Evolutionary conservation across 2,329 filamentous ascomycete species (phyloP).

Genomic region (Tothia fuscella): DNA sequence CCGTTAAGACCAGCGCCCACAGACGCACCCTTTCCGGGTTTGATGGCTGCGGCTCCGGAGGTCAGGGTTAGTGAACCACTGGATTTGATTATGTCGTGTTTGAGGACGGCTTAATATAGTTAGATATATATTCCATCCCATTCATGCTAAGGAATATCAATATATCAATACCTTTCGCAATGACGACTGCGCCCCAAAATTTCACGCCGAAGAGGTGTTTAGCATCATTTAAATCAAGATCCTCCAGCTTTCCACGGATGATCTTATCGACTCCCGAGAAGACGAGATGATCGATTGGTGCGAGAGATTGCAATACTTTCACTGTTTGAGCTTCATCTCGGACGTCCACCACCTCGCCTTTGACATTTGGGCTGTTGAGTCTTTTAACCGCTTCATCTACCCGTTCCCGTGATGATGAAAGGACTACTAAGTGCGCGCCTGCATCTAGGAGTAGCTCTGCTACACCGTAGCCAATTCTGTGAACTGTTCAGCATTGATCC

Average conservation of each 20-base stretch:
- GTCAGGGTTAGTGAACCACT: constrained; percentile 29
- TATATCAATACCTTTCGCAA: constrained; percentile 24
- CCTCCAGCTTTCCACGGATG: constrained; percentile 25
- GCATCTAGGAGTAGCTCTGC: constrained; percentile 25
- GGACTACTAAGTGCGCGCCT: constrained; percentile 24
- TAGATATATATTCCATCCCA: not conserved
- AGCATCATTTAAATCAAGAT: constrained; percentile 23
- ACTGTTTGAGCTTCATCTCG: constrained; percentile 25
- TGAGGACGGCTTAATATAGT: constrained; percentile 19
- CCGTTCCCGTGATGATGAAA: constrained; percentile 23
- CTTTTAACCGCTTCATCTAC: constrained; percentile 23
- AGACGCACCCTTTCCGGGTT: constrained; percentile 26
- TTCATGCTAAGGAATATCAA: not conserved
- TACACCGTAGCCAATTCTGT: constrained; percentile 29
- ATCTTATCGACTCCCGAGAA: constrained; percentile 29
- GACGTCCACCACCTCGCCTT: constrained; percentile 24
- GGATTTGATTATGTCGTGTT: constrained; percentile 26
- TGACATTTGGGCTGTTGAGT: constrained; percentile 16
- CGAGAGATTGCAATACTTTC: constrained; percentile 20
- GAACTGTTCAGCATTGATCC: not conserved
- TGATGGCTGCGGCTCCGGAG: constrained; percentile 24
- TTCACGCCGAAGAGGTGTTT: constrained; percentile 29
- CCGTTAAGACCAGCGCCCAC: constrained; percentile 22
- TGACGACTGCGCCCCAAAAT: constrained; percentile 28
- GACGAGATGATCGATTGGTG: constrained; percentile 28